Percentiles rank a stretch among this genome's conserved stretches.
Evolutionary conservation across 2,329 filamentous ascomycete genomes (phyloP).

Genomic region (Colletotrichum falcatum): DNA sequence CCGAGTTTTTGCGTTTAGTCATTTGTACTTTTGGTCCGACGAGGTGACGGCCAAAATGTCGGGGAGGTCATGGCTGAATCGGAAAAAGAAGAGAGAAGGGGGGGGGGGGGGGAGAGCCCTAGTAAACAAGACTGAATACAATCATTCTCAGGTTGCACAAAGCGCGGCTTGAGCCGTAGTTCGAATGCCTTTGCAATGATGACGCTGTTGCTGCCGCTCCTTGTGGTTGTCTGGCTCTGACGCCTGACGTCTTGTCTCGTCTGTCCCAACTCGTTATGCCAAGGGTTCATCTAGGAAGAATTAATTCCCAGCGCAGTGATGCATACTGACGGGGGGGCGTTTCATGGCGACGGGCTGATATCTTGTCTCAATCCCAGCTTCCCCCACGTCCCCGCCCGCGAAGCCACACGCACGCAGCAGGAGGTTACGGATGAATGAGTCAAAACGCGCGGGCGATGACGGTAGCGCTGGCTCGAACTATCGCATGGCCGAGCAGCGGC

Average conservation of each 20-base stretch:
- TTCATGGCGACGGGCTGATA: neutral
- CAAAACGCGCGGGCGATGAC: neutral
- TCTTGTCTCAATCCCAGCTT: neutral
- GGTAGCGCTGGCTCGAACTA: neutral
- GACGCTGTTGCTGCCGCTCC: neutral
- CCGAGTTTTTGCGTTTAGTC: slow-evolving; percentile 17
- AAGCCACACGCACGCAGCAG: neutral
- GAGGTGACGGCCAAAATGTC: slow-evolving; percentile 22
- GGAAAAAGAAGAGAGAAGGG: slow-evolving; percentile 11
- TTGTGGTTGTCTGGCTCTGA: neutral
- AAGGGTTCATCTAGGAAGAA: no score
- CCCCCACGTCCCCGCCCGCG: no score
- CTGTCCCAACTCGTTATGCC: neutral
- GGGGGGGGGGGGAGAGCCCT: no score
- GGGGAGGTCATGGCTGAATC: slow-evolving; percentile 16
- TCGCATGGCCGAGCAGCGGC: neutral
- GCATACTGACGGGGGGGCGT: neutral
- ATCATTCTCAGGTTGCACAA: slow-evolving; percentile 19
- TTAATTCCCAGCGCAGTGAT: neutral
- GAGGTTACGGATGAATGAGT: neutral
- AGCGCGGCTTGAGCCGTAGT: neutral
- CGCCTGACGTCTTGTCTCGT: neutral
- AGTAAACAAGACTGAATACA: slow-evolving; percentile 38
- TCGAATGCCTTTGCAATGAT: no score
- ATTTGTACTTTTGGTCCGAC: slow-evolving; percentile 14